phyloP scores from a whole-genome alignment of 179 eudicot species.

The Vitellaria paradoxa region DNA sequence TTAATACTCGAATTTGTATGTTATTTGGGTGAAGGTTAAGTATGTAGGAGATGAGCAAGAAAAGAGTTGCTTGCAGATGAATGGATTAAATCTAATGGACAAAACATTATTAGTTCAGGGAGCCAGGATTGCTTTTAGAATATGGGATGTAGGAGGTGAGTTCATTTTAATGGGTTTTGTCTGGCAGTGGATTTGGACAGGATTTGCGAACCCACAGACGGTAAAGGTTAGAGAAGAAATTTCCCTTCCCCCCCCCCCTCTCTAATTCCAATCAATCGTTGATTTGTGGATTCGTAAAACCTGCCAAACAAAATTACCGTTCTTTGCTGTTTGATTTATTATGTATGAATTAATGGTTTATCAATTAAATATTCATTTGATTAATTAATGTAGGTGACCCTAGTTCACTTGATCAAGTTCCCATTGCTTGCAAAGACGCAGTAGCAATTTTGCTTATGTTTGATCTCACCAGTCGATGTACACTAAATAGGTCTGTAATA shows the following conservation, averaged over 20 bases:
- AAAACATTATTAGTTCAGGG: conserved; percentile 64
- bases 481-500: conserved; percentile 54
- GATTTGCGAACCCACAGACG: no score
- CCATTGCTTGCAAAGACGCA: conserved; percentile 83
- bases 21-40: conserved; percentile 24
- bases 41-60: conserved; percentile 89
- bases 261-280: no score
- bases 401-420: conserved; percentile 61
- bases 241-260: no score
- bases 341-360: background rate
- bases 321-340: no score
- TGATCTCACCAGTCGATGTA: conserved; percentile 87
- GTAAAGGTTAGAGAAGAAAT: no score
- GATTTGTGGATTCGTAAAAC: no score
- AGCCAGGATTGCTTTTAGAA: conserved; percentile 76
- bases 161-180: background rate
- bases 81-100: conserved; percentile 80
- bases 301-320: no score
- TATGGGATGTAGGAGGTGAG: conserved; percentile 96
- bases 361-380: background rate
- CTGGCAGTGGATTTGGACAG: no score
- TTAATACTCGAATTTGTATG: background rate
- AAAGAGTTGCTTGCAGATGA: conserved; percentile 60
- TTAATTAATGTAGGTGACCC: conserved; percentile 42
- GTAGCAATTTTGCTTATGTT: conserved; percentile 83